These are phyloP conservation scores for Heterobasidion annosum DNA, from an alignment of 1,284 basidiomycete species.

Conservation along the genomic window DNA sequence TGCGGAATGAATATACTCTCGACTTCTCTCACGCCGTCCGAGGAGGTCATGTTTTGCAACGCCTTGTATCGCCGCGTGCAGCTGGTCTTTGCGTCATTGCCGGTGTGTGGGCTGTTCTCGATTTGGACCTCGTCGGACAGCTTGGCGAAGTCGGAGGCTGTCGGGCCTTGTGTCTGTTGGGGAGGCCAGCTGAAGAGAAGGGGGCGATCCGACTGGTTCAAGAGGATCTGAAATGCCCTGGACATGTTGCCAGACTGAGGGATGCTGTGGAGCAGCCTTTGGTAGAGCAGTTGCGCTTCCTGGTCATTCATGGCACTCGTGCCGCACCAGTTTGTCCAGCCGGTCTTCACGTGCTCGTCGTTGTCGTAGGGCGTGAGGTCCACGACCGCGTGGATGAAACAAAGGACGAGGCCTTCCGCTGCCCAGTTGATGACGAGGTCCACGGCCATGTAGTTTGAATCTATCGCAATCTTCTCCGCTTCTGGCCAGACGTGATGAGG, in stretches of 20 bases:
- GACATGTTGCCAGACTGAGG: slow-evolving; percentile 40
- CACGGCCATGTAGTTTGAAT: slow-evolving; percentile 79
- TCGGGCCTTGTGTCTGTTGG: slow-evolving; percentile 54
- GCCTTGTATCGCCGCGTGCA: slow-evolving; percentile 90
- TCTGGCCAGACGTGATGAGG: slow-evolving; percentile 47
- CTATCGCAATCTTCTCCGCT: slow-evolving; percentile 60
- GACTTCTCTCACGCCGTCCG: slow-evolving; percentile 58
- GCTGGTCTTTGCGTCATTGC: slow-evolving; percentile 77
- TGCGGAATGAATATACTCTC: slow-evolving; percentile 93
- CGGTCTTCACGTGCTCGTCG: slow-evolving; percentile 65
- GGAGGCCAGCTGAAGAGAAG: slow-evolving; percentile 86
- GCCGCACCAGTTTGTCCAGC: slow-evolving; percentile 95
- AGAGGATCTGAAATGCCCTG: slow-evolving; percentile 79
- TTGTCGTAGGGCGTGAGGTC: slow-evolving; percentile 78
- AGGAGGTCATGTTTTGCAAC: slow-evolving; percentile 58
- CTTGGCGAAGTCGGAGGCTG: slow-evolving; percentile 75
- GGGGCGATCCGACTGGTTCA: slow-evolving; percentile 38
- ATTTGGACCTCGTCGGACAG: slow-evolving; percentile 78
- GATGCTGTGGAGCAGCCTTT: slow-evolving; percentile 43
- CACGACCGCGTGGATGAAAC: slow-evolving; percentile 89
- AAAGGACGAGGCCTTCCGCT: slow-evolving; percentile 83
- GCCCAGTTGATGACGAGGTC: slow-evolving; percentile 96
- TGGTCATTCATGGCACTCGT: slow-evolving; percentile 52
- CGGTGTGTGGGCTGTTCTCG: slow-evolving; percentile 34
- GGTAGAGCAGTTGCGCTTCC: slow-evolving; percentile 50